Evolutionary conservation across 2,329 filamentous ascomycete species (phyloP).

Genomic region (Paecilomyces fulvus): DNA sequence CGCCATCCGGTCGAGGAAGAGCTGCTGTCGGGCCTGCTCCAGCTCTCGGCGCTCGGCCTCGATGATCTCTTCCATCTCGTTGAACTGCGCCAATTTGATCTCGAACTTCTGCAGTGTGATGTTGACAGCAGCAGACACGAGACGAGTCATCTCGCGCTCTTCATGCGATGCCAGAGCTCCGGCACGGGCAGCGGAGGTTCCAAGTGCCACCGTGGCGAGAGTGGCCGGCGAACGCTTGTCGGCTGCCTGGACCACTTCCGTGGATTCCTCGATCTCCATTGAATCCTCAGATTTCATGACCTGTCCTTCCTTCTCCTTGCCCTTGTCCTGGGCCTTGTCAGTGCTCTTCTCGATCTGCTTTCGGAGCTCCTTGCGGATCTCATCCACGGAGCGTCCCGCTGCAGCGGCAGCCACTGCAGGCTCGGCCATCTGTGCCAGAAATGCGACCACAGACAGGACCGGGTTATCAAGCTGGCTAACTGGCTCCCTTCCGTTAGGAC

Average conservation of each 20-base stretch:
- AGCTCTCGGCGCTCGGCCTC: slow-evolving; percentile 88
- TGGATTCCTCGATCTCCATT: slow-evolving; percentile 48
- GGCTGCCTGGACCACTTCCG: slow-evolving; percentile 32
- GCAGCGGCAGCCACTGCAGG: slow-evolving; percentile 85
- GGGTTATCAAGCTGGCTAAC: slow-evolving; percentile 93
- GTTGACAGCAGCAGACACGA: slow-evolving; percentile 88
- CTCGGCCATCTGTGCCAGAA: slow-evolving; percentile 83
- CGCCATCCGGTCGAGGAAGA: slow-evolving; percentile 83
- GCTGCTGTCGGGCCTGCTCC: slow-evolving; percentile 81
- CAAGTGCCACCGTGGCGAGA: slow-evolving; percentile 69
- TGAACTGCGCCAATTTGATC: slow-evolving; percentile 90
- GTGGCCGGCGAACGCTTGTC: slow-evolving; percentile 32
- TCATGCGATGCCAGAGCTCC: slow-evolving; percentile 89
- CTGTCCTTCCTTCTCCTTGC: slow-evolving; percentile 39
- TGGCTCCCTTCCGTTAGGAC: slow-evolving; percentile 70
- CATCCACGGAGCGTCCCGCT: slow-evolving; percentile 76
- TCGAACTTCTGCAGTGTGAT: slow-evolving; percentile 92
- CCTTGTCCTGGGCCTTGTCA: slow-evolving; percentile 39
- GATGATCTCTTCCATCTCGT: slow-evolving; percentile 87
- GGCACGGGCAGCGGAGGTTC: slow-evolving; percentile 74
- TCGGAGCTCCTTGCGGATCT: slow-evolving; percentile 72
- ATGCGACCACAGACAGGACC: slow-evolving; percentile 91
- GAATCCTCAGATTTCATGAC: slow-evolving; percentile 46
- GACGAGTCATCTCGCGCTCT: slow-evolving; percentile 89
- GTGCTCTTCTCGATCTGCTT: slow-evolving; percentile 64